phyloP scores from a whole-genome alignment of 1,284 basidiomycete species.

The Pseudozyma hubeiensis region DNA sequence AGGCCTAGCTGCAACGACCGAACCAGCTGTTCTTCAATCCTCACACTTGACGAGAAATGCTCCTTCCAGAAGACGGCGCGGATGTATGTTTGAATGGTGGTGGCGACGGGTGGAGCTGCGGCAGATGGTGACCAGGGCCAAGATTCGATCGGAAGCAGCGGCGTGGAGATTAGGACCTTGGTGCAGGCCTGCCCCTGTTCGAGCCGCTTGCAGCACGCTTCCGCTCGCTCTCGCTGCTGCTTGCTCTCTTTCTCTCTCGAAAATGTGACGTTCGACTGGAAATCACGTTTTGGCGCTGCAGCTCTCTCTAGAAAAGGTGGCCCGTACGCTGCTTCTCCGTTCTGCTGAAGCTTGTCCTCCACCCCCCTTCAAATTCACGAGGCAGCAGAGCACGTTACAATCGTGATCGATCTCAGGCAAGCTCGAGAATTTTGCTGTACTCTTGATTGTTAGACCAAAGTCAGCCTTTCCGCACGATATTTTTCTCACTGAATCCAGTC shows the following conservation, averaged over 20 bases:
- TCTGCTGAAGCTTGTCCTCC: conserved; percentile 14
- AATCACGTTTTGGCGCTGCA: conserved; percentile 7
- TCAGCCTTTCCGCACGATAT: conserved; percentile 2
- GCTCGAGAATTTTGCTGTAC: not conserved
- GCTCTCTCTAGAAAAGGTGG: conserved; percentile 9
- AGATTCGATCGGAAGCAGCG: not conserved
- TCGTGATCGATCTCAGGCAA: not conserved
- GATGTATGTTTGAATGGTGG: too few relatives aligned
- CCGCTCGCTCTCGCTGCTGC: not conserved
- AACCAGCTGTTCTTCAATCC: not conserved
- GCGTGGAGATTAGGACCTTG: too few relatives aligned
- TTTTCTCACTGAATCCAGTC: not conserved
- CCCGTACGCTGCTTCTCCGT: conserved; percentile 26
- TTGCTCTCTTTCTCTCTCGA: not conserved
- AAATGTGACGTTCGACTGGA: not conserved
- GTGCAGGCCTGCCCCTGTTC: too few relatives aligned
- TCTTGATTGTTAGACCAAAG: not conserved
- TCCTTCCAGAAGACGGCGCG: too few relatives aligned
- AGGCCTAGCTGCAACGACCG: not conserved
- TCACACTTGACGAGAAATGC: too few relatives aligned
- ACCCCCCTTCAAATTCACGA: conserved; percentile 8
- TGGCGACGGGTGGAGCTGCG: too few relatives aligned
- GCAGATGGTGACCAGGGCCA: not conserved
- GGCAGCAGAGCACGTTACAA: conserved; percentile 4
- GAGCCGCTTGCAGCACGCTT: conserved; percentile 8